Evolutionary conservation across 2,329 filamentous ascomycete genomes (phyloP), one percentile per base, ranked within the genome.

Genomic region (Scytalidium lignicola): DNA sequence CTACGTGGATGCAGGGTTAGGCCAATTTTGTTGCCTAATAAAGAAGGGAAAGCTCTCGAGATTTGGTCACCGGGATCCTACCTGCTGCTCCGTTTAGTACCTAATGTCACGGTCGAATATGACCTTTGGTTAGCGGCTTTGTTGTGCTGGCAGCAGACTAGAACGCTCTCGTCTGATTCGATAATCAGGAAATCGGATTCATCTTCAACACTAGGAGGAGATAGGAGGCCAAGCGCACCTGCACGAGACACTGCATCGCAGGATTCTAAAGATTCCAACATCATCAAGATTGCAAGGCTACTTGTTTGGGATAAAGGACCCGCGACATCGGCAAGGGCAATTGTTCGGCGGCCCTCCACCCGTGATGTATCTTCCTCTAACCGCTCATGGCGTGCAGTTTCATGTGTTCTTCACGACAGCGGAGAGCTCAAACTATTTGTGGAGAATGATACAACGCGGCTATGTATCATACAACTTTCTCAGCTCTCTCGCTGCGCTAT

Each of bases 221-320:
- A 64, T 21, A 59, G 47, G 52, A 63, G 48, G 55, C 62, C 67
- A 45, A 59, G 66, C 20, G 26, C 41, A 12, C 61, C 20, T 65
- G 72, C 57, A 66, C 67, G 62, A 63, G 75, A 53, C 65, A 69
- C 69, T 13, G 62, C 61, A 18, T 51, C 59, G 19, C 55, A 91
- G 83, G 62, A 83, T 88, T 55, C 79, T 79, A 93, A 85, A 62
- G 85, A 90, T 54, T 80, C 82, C 3, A 83, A 86, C 48, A 93
- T 97, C 56, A 97, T 97, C 72, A 99, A 97, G 65, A 89, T 96
- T 43, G 93, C 90, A 48, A 91, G 90, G 63, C 81, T 96, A 63
- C 84, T 90, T 62, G 76, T 95, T 43, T 96, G 91, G 92, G 90
- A 97, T 68, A 93, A 87, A 64, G 85, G 84, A 1, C 62, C 72